phyloP scores from a whole-genome alignment of 2,329 filamentous ascomycete genomes.

The Exophiala phaeomuriformis region DNA sequence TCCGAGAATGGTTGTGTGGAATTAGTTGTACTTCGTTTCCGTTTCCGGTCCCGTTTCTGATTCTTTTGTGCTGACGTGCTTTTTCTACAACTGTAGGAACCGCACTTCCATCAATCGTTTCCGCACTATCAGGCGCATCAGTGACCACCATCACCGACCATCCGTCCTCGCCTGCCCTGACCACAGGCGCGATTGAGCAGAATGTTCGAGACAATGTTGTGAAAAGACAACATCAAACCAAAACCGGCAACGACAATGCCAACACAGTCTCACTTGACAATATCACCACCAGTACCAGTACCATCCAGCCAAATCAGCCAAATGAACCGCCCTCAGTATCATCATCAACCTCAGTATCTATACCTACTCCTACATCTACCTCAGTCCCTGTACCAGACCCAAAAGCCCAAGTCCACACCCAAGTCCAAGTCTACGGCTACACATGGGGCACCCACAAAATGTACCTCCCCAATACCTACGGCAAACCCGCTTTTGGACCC shows the following conservation, averaged over 20 bases:
- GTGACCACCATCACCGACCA: conserved; percentile 47
- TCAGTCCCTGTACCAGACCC: not conserved
- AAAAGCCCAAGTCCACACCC: not conserved
- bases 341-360: not conserved
- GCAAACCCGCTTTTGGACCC: conserved; percentile 3
- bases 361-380: too few relatives aligned
- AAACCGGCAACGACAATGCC: not conserved
- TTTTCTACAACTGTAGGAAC: conserved; percentile 29
- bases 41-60: not conserved
- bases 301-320: too few relatives aligned
- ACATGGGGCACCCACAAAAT: conserved; percentile 23
- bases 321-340: not conserved
- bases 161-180: conserved; percentile 37
- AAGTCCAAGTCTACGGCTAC: conserved; percentile 17
- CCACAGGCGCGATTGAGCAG: conserved; percentile 20
- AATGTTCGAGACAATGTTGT: conserved; percentile 19
- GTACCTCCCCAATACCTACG: conserved; percentile 34
- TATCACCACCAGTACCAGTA: too few relatives aligned
- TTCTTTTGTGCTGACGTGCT: not conserved
- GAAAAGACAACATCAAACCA: not conserved
- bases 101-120: conserved; percentile 37
- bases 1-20: too few relatives aligned
- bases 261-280: too few relatives aligned
- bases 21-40: not conserved
- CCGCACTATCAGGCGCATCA: conserved; percentile 33